Percentiles rank a stretch among this genome's conserved stretches.
These are phyloP conservation scores for Oenanthe sinensis DNA, from an alignment of 129 eudicot species.

Conservation along the genomic window DNA sequence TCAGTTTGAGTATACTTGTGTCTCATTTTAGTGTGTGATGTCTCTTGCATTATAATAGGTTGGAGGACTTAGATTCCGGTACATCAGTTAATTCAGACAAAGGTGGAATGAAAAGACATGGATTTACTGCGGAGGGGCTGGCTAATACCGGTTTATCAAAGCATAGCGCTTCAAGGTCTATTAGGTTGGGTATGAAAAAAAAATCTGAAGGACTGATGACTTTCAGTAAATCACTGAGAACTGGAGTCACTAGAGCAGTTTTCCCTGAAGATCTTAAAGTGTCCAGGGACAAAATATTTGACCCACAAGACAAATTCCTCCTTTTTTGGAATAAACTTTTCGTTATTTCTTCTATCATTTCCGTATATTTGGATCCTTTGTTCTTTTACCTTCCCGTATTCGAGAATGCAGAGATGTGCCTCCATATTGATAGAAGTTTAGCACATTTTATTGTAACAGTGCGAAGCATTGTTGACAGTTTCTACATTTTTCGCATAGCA, in stretches of 20 bases:
- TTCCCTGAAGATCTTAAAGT: constrained; percentile 84
- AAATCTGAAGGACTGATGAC: constrained; percentile 71
- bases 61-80: constrained; percentile 73
- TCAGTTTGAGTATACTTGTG: neutral
- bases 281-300: constrained; percentile 69
- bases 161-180: constrained; percentile 51
- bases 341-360: constrained; percentile 58
- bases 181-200: constrained; percentile 60
- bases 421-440: constrained; percentile 40
- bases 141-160: constrained; percentile 30
- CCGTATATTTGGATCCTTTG: constrained; percentile 70
- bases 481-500: constrained; percentile 76
- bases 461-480: constrained; percentile 59
- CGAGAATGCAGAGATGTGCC: constrained; percentile 20
- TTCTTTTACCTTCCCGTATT: constrained; percentile 78
- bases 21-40: constrained; percentile 7
- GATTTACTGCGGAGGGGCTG: constrained; percentile 44
- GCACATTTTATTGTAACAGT: constrained; percentile 56
- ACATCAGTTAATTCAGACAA: constrained; percentile 49
- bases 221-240: constrained; percentile 52
- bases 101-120: constrained; percentile 40
- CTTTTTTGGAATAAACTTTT: constrained; percentile 68
- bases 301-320: constrained; percentile 84
- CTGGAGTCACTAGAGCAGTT: constrained; percentile 66
- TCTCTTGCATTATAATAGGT: constrained; percentile 29